Conservation (phyloP, 768 basidiomycete genomes). For the Hypsizygus marmoreus region DNA sequence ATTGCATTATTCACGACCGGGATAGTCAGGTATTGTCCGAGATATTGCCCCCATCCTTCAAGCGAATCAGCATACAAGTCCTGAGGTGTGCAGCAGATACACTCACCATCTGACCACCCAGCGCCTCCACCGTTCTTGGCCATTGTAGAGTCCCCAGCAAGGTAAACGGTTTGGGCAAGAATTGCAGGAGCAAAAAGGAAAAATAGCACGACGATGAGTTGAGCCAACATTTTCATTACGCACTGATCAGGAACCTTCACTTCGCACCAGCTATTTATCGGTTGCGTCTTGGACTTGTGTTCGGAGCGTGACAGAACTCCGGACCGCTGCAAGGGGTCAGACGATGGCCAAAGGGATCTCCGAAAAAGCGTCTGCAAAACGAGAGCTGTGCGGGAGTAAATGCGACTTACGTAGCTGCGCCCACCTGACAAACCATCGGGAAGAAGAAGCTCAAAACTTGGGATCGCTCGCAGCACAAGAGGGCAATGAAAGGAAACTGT, state of each 20-base stretch:
- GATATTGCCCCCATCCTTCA: conserved; percentile 47
- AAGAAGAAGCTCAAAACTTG: neutral
- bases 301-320: neutral
- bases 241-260: neutral
- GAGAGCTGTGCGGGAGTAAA: no score
- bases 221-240: conserved; percentile 8
- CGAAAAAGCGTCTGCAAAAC: no score
- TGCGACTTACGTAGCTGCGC: no score
- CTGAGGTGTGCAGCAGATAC: neutral
- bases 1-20: conserved; percentile 49
- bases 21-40: conserved; percentile 41
- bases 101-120: conserved; percentile 36
- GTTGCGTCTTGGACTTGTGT: neutral
- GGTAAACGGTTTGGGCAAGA: conserved; percentile 39
- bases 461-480: neutral
- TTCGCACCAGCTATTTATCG: neutral
- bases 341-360: neutral
- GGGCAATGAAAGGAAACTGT: neutral
- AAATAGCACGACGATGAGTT: conserved; percentile 11
- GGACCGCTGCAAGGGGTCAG: neutral
- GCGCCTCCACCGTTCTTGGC: conserved; percentile 39
- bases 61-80: no score
- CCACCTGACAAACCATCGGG: neutral
- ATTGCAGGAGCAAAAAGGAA: conserved; percentile 13
- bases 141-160: conserved; percentile 50